These are phyloP conservation scores for Rosa chinensis DNA, from an alignment of 306 rosid genomes.

Conservation along the genomic window DNA sequence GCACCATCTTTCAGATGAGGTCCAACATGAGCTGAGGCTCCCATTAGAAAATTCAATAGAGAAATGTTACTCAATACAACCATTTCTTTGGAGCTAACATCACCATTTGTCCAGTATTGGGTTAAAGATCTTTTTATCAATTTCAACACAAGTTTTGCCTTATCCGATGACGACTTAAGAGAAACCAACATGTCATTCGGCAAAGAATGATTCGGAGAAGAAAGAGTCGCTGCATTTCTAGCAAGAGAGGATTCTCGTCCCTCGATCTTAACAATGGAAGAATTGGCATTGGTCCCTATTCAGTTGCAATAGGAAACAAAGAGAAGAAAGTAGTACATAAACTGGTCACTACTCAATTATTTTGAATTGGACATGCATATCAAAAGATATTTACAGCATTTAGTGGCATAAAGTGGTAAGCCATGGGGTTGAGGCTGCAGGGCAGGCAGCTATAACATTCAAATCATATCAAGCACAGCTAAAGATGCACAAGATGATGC, in stretches of 20 bases:
- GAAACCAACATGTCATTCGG: not conserved
- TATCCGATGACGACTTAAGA: constrained; percentile 40
- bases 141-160: constrained; percentile 52
- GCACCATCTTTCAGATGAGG: constrained; percentile 46
- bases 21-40: constrained; percentile 39
- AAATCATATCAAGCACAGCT: not conserved
- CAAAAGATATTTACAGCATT: not conserved
- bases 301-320: not conserved
- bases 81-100: constrained; percentile 19
- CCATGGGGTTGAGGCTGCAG: not conserved
- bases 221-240: too few relatives aligned
- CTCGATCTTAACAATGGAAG: constrained; percentile 1
- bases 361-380: too few relatives aligned
- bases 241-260: not conserved
- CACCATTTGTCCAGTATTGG: constrained; percentile 23
- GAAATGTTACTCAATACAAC: constrained; percentile 22
- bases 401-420: too few relatives aligned
- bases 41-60: constrained; percentile 39
- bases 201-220: too few relatives aligned
- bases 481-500: too few relatives aligned
- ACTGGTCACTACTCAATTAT: too few relatives aligned
- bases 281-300: constrained; percentile 10
- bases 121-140: constrained; percentile 31
- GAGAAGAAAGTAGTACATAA: not conserved
- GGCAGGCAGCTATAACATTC: not conserved